Base-by-base conservation (phyloP, 805 yeast genomes). In the Pichia cabralensis region DNA sequence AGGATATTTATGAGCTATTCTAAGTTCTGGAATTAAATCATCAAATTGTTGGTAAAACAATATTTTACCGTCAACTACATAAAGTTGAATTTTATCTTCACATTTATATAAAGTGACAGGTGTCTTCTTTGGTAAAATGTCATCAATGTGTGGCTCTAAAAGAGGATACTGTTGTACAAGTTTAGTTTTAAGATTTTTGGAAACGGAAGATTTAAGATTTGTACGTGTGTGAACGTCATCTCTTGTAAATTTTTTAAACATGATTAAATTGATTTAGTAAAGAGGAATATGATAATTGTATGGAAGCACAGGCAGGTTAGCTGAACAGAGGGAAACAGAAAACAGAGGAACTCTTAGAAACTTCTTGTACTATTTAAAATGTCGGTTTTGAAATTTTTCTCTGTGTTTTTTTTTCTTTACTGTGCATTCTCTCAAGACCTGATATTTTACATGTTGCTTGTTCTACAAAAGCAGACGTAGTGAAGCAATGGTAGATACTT, bases 141-240 rank as follows among this genome's bases (percentile, higher is more conserved):
- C 80, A 49, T 88, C 96, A 29, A 88, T 79, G 10, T 71, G 76
- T 6, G 76, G 71, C 50, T 82, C 94, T 43, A 85, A 58, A n/a
- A 59, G 61, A 15, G 85, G 86, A 53, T 77, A 88, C 56, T 79
- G 85, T 4, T 65, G 62, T 2, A 80, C 80, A 35, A 88, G 67
- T 48, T 77, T 82, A 14, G 80, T 45, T 53, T 83, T 83, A 45
- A 89, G 65, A n/a, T 80, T 80, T 56, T 96, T 73, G 57, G 86
- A 95, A n/a, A 81, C 88, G 2, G 96, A 88, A 1, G 95, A 82
- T 58, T 88, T 88, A 57, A 88, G 79, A 52, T 89, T 89, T 11
- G 96, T 77, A 44, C 92, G 78, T 8, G 95, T 80, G 48, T 85
- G 94, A 35, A 86, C 71, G 52, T 88, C 96, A 27, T 85, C 95